Base-by-base conservation (phyloP, 768 basidiomycete genomes). In the Russula earlei region DNA sequence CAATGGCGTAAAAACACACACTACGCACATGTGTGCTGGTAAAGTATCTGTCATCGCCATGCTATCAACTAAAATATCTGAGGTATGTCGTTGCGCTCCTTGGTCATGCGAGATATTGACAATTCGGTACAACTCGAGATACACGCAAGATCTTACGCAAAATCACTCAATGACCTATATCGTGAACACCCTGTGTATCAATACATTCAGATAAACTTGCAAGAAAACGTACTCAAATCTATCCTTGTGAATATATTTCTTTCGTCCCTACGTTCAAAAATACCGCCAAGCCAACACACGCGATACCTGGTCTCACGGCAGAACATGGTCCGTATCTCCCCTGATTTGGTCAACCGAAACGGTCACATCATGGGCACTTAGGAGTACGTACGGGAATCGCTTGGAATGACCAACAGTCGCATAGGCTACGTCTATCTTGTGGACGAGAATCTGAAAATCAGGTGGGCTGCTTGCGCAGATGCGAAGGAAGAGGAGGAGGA, bases 381-480 rank as follows among this genome's bases (percentile, higher is more conserved):
- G 62, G 62, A 62, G n/a, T 89, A 89, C 66, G 69, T 88, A 15
- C 84, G 90, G 31, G 86, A 91, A 37, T 82, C 88, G 5, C 71
- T 97, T 43, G 91, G 91, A 0, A 85, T 95, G 77, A 80, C 81
- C 29, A 98, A 97, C 71, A 86, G 83, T 67, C 84, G 87, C 64
- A 79, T 97, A 29, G 95, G 94, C 19, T 96, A 95, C 66, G 84
- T 94, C 14, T 98, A 87, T 65, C 75, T 98, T 12, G 81, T 97
- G 25, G 95, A 98, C 66, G 80, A 84, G 68, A 81, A 89, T 56
- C 67, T 83, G 58, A 88, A 83, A 68, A 79, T 98, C 45, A 79
- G 95, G 19, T 98, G 95, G 95, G 94, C 87, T 1, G 95, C 82
- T 10, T 88, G 91, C 62, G 91, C 86, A 7, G 87, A 90, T 63